Evolutionary conservation across 2,329 filamentous ascomycete species (phyloP).

Genomic region (Verticillium zaregamsianum): DNA sequence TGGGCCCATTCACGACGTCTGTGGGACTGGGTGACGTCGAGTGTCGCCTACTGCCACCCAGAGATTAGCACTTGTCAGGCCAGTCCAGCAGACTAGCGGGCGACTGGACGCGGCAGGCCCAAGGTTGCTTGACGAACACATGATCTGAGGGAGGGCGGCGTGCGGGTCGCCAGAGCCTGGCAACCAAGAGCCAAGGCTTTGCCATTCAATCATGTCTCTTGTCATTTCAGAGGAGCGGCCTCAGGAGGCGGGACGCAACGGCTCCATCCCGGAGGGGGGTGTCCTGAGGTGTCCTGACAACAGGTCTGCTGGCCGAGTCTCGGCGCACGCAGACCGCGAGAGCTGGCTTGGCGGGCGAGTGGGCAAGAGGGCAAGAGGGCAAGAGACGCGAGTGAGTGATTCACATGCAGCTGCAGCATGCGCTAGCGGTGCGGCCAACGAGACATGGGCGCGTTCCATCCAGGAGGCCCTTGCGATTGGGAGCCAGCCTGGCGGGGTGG

Average conservation of each 20-base stretch:
- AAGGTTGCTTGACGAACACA: background rate
- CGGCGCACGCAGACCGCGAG: background rate
- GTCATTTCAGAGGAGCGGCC: background rate
- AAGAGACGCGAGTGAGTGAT: background rate
- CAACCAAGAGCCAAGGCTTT: background rate
- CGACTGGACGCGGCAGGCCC: background rate
- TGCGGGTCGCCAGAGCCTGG: background rate
- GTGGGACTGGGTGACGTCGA: background rate
- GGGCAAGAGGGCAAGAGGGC: background rate
- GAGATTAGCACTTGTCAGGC: background rate
- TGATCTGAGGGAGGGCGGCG: background rate
- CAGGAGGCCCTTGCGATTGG: background rate
- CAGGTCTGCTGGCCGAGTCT: background rate
- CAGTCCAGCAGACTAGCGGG: too few species aligned
- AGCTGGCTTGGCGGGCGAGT: background rate
- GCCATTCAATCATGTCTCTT: background rate
- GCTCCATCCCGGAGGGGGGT: background rate
- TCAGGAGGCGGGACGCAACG: background rate
- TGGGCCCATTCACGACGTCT: background rate
- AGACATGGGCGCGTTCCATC: background rate
- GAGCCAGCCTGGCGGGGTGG: background rate
- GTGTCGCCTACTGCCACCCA: background rate
- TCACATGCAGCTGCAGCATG: background rate
- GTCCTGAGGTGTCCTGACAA: background rate
- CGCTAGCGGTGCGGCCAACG: background rate